phyloP scores from a whole-genome alignment of 305 asterid genomes.

The Fraxinus xanthoxyloides region DNA sequence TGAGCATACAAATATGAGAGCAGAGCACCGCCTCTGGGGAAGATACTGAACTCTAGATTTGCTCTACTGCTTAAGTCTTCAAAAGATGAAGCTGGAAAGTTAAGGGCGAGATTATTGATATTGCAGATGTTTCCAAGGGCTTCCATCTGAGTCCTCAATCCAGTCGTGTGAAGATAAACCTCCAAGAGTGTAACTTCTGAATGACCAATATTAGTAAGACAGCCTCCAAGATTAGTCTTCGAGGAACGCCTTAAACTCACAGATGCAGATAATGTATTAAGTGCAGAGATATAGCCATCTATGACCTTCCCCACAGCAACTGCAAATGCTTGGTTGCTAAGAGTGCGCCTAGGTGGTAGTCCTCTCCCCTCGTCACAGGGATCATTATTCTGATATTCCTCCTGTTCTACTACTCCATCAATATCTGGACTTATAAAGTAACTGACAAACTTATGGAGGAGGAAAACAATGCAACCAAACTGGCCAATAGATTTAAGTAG shows the following conservation, averaged over 20 bases:
- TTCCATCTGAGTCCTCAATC: constrained; percentile 78
- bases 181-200: constrained; percentile 80
- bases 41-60: constrained; percentile 47
- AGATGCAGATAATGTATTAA: constrained; percentile 75
- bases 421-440: constrained; percentile 52
- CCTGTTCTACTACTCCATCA: constrained; percentile 35
- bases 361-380: constrained; percentile 31
- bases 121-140: constrained; percentile 88
- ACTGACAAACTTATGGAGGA: constrained; percentile 66
- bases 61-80: constrained; percentile 57
- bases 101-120: constrained; percentile 54
- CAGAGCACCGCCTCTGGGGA: constrained; percentile 82
- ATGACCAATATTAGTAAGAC: constrained; percentile 74
- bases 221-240: constrained; percentile 57
- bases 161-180: constrained; percentile 77
- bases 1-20: constrained; percentile 78
- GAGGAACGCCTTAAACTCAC: constrained; percentile 61
- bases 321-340: constrained; percentile 93
- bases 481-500: constrained; percentile 73
- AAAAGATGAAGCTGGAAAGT: constrained; percentile 55
- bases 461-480: constrained; percentile 70
- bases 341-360: constrained; percentile 35
- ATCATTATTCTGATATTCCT: constrained; percentile 27
- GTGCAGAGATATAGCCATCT: constrained; percentile 72
- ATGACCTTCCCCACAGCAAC: constrained; percentile 74